These are phyloP conservation scores for Cordyceps fumosorosea DNA, from an alignment of 2,329 filamentous ascomycete genomes.

Conservation along the genomic window DNA sequence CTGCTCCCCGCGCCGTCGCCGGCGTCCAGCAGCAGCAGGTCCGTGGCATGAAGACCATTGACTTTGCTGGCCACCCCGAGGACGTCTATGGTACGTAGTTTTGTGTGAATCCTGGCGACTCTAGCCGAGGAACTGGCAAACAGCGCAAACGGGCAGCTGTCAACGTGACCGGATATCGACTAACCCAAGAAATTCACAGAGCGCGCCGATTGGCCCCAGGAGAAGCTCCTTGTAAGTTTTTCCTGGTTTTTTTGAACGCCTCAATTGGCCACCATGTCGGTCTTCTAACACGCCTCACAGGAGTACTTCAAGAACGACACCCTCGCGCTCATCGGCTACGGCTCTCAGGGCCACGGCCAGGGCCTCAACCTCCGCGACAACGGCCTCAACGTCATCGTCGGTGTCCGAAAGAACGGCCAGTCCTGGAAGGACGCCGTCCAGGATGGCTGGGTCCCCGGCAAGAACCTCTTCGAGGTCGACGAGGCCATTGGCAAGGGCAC, in stretches of 20 bases:
- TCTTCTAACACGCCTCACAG: constrained; percentile 35
- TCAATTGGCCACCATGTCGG: constrained; percentile 9
- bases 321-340: constrained; percentile 97
- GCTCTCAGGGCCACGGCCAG: constrained; percentile 95
- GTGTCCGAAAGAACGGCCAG: constrained; percentile 95
- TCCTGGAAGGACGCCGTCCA: constrained; percentile 97
- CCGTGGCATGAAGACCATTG: constrained; percentile 95
- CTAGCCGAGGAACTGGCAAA: not conserved
- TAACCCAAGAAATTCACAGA: constrained; percentile 48
- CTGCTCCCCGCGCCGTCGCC: constrained; percentile 45
- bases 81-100: constrained; percentile 72
- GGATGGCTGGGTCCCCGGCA: constrained; percentile 96
- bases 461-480: constrained; percentile 98
- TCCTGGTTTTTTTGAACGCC: not conserved
- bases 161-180: not conserved
- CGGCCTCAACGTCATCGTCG: constrained; percentile 97
- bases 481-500: constrained; percentile 91
- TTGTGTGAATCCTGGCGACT: too few relatives aligned
- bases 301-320: constrained; percentile 99
- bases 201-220: constrained; percentile 95
- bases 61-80: constrained; percentile 95
- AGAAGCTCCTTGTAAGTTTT: constrained; percentile 76
- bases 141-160: not conserved
- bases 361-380: constrained; percentile 99
- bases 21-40: constrained; percentile 59